Evolutionary conservation across 768 basidiomycete species (phyloP).

Genomic region (Termitomyces sp.): DNA sequence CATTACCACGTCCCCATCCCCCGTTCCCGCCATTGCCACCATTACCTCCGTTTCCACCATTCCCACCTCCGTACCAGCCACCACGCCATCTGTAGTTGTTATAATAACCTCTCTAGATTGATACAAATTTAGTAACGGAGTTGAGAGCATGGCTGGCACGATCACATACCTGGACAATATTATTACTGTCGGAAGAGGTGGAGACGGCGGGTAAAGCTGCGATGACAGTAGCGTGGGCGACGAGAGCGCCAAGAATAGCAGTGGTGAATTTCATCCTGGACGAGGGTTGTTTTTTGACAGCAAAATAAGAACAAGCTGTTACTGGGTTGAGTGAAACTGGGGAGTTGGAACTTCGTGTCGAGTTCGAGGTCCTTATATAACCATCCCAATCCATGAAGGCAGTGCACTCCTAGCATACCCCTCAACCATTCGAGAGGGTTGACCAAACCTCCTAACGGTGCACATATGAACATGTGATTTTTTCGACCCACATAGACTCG

Average conservation of each 20-base stretch:
- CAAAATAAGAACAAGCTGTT: no score
- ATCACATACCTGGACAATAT: neutral
- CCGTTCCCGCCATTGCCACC: neutral
- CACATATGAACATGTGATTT: no score
- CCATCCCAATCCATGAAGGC: neutral
- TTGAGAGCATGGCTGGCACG: no score
- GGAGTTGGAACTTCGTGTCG: rapidly evolving
- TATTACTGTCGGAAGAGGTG: neutral
- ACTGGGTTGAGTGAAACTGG: neutral
- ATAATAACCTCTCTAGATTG: neutral
- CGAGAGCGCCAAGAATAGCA: neutral
- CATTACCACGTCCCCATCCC: neutral
- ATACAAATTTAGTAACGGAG: no score
- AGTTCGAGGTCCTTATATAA: neutral
- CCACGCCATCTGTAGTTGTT: neutral
- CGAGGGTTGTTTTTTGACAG: neutral
- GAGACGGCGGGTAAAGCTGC: neutral
- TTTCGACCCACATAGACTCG: no score
- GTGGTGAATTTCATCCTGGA: neutral
- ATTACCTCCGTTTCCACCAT: neutral
- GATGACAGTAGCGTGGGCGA: neutral
- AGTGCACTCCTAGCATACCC: neutral
- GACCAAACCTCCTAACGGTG: no score
- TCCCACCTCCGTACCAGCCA: neutral
- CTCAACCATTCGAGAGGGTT: no score